Percentiles rank a stretch among this genome's conserved stretches.
Conservation (phyloP, 352 stramenopile species). For the Phytophthora hibernalis region DNA sequence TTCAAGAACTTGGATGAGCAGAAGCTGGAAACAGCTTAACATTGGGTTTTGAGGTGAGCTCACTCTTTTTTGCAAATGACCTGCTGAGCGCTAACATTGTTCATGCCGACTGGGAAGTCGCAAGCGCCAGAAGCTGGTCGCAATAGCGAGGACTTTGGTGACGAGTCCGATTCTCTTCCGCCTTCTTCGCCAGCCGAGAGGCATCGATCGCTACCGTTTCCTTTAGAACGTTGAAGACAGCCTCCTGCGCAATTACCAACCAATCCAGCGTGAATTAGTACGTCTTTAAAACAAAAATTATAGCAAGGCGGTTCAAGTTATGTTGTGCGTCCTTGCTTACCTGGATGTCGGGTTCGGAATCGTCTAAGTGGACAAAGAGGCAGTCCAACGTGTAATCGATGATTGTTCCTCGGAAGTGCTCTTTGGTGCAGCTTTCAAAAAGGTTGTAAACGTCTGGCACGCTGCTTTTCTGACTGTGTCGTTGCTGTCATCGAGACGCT, state of each 20-base stretch:
- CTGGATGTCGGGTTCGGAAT: constrained; percentile 88
- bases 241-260: constrained; percentile 45
- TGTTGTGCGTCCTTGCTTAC: constrained; percentile 32
- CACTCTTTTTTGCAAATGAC: constrained; percentile 12
- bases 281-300: neutral
- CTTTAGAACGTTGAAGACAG: constrained; percentile 76
- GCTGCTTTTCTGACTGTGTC: constrained; percentile 89
- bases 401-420: constrained; percentile 89
- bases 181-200: constrained; percentile 70
- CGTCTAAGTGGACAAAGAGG: constrained; percentile 92
- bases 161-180: constrained; percentile 72
- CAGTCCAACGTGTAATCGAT: constrained; percentile 92
- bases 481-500: constrained; percentile 93
- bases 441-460: constrained; percentile 89
- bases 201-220: constrained; percentile 70
- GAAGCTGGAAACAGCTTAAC: constrained; percentile 53
- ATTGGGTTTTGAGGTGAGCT: neutral
- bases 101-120: constrained; percentile 39
- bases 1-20: constrained; percentile 70
- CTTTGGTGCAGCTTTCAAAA: constrained; percentile 86
- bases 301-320: too few relatives aligned
- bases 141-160: constrained; percentile 79
- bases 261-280: neutral
- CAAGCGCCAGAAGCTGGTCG: constrained; percentile 67
- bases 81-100: constrained; percentile 6